Conservation (phyloP, 2,329 filamentous ascomycete species). For the Lasiodiplodia citricola region DNA sequence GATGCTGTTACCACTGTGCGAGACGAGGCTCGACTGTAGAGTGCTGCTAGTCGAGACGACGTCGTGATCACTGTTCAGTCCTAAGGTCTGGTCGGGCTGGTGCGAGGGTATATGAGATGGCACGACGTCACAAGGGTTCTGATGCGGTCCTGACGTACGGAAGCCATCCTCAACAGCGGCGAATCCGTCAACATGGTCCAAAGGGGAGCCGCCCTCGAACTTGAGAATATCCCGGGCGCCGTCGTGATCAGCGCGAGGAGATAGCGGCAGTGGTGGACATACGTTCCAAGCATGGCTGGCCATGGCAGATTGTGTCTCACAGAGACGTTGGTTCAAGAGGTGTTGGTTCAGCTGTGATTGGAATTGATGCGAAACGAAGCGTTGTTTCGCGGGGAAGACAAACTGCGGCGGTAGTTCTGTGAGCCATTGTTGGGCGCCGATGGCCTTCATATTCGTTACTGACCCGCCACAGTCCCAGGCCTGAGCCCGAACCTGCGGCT, state of each 20-base stretch:
- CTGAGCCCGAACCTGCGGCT: background rate
- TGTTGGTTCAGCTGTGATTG: background rate
- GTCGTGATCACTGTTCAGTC: background rate
- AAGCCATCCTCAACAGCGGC: background rate
- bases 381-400: background rate
- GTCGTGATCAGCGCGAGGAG: background rate
- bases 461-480: background rate
- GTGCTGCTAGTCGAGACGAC: background rate
- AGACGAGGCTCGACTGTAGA: background rate
- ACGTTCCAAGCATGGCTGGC: slow-evolving; percentile 19
- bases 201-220: background rate
- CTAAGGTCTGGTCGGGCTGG: background rate
- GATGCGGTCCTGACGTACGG: background rate
- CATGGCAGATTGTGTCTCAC: slow-evolving; percentile 21
- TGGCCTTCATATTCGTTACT: background rate
- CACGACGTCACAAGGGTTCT: background rate
- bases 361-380: background rate
- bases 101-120: background rate
- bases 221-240: background rate
- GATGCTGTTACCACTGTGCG: background rate
- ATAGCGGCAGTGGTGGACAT: background rate
- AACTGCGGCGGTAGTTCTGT: background rate
- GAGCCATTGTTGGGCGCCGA: slow-evolving; percentile 14
- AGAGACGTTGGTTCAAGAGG: background rate
- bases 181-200: background rate